Evolutionary conservation across 106 monocot genomes (phyloP).

Genomic region (Dactylorhiza incarnata): DNA sequence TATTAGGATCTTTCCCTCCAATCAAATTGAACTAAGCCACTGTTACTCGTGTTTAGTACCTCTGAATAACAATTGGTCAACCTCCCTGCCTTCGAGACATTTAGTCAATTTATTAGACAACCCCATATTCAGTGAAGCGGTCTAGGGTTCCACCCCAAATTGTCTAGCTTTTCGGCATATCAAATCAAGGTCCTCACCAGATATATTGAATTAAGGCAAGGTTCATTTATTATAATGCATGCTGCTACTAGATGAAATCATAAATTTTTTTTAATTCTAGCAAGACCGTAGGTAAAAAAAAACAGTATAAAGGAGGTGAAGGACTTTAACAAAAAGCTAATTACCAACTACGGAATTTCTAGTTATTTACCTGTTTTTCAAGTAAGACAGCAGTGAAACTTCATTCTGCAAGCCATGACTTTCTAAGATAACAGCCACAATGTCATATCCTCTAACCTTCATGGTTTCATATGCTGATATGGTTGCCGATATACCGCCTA

Average conservation of each 20-base stretch:
- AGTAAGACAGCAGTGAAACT: conserved; percentile 52
- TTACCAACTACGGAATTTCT: neutral
- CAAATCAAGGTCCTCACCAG: no score
- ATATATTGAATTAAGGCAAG: no score
- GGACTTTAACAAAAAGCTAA: neutral
- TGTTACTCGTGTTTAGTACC: no score
- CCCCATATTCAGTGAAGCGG: no score
- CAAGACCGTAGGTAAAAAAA: neutral
- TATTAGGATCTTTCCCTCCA: no score
- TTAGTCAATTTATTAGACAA: no score
- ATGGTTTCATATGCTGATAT: conserved; percentile 91
- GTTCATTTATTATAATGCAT: no score
- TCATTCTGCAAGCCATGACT: conserved; percentile 78
- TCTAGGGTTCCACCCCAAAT: no score
- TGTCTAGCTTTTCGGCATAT: no score
- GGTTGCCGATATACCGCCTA: conserved; percentile 92
- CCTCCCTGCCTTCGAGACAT: no score
- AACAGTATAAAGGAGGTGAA: neutral
- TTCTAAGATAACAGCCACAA: conserved; percentile 64
- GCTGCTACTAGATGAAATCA: neutral
- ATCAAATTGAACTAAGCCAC: no score
- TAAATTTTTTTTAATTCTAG: neutral
- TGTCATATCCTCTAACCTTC: conserved; percentile 89
- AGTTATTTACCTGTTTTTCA: conserved; percentile 59
- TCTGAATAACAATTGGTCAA: no score